phyloP scores from a whole-genome alignment of 495 filamentous ascomycete genomes.

The Hypoxylon lenormandii region DNA sequence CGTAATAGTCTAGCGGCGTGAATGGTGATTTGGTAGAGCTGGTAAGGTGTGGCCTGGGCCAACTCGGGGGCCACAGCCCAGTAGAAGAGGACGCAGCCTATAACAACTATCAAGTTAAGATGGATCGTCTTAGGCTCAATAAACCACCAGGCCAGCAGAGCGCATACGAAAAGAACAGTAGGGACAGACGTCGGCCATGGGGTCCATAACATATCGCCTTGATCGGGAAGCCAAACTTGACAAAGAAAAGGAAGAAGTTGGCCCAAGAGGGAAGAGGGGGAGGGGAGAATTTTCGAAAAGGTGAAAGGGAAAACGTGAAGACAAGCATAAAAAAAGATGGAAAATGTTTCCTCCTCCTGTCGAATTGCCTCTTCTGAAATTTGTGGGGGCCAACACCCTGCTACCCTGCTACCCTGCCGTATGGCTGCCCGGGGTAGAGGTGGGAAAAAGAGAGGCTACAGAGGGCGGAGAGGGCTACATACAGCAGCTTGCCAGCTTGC shows the following conservation, averaged over 20 bases:
- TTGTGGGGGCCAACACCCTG: slow-evolving; percentile 21
- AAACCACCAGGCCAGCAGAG: slow-evolving; percentile 63
- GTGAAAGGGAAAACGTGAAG: slow-evolving; percentile 27
- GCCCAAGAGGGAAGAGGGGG: slow-evolving; percentile 42
- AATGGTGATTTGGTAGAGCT: slow-evolving; percentile 53
- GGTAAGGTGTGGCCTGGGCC: slow-evolving; percentile 54
- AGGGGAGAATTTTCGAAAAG: slow-evolving; percentile 24
- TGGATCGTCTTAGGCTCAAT: slow-evolving; percentile 61
- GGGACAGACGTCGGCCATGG: slow-evolving; percentile 63
- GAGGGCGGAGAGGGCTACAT: slow-evolving; percentile 16
- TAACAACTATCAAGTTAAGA: slow-evolving; percentile 59
- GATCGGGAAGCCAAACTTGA: slow-evolving; percentile 46
- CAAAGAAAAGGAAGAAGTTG: slow-evolving; percentile 37
- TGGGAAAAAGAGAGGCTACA: slow-evolving; percentile 3
- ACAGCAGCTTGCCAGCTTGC: neutral
- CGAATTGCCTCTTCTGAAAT: slow-evolving; percentile 42
- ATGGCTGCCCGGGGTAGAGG: slow-evolving; percentile 1
- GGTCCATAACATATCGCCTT: slow-evolving; percentile 65
- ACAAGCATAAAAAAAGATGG: slow-evolving; percentile 31
- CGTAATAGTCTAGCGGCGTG: slow-evolving; percentile 51
- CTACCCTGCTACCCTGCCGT: too few species aligned
- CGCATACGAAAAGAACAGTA: slow-evolving; percentile 63
- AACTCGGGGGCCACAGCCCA: slow-evolving; percentile 60
- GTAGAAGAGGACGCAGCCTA: slow-evolving; percentile 62
- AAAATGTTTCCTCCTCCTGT: slow-evolving; percentile 43